A percentile compares a stretch with the other conserved stretches of the same genome.
These are phyloP conservation scores for Mycena floridula DNA, from an alignment of 768 basidiomycete species.

Conservation along the genomic window DNA sequence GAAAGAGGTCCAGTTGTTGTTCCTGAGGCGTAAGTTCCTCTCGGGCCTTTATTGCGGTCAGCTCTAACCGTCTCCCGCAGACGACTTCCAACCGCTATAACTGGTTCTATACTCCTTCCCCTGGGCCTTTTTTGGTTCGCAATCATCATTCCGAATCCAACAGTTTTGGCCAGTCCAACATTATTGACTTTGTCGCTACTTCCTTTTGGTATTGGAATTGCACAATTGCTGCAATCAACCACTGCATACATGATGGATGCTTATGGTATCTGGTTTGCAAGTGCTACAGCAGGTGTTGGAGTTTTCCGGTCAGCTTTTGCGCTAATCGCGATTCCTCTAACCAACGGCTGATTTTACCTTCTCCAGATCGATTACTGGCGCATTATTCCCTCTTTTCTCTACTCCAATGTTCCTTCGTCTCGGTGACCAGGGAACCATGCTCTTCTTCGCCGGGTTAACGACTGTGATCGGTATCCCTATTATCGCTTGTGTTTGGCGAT, in stretches of 20 bases:
- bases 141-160: slow-evolving; percentile 19
- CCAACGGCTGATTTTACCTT: no score
- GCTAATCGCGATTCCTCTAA: no score
- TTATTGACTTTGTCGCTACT: slow-evolving; percentile 9
- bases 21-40: background rate
- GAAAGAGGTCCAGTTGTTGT: background rate
- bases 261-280: slow-evolving; percentile 60
- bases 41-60: background rate
- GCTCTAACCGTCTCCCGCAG: slow-evolving; percentile 19
- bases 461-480: slow-evolving; percentile 43
- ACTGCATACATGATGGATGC: slow-evolving; percentile 69
- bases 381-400: slow-evolving; percentile 55
- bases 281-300: slow-evolving; percentile 63
- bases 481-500: slow-evolving; percentile 30
- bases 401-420: slow-evolving; percentile 44
- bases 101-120: slow-evolving; percentile 47
- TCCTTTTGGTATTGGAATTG: slow-evolving; percentile 61
- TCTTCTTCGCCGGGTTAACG: slow-evolving; percentile 46
- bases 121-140: slow-evolving; percentile 65
- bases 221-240: slow-evolving; percentile 60
- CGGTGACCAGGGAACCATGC: slow-evolving; percentile 51
- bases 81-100: slow-evolving; percentile 52
- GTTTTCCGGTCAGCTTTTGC: slow-evolving; percentile 60
- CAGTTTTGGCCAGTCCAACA: background rate
- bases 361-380: slow-evolving; percentile 14